Base-by-base conservation (phyloP, 441 rosid species). In the Corymbia citriodora region DNA sequence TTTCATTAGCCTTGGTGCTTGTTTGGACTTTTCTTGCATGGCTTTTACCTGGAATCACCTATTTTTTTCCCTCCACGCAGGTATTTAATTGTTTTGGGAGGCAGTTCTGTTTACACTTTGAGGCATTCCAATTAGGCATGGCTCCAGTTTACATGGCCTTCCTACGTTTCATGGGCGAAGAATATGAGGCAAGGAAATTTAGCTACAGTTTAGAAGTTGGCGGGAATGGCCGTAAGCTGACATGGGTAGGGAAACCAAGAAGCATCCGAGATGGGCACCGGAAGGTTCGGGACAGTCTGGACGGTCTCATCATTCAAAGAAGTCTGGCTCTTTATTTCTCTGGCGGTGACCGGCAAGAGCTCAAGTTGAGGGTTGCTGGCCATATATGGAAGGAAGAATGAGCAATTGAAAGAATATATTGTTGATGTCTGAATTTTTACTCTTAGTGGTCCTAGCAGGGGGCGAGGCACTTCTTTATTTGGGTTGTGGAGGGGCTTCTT, bases 201-300 rank as follows among this genome's bases (percentile, higher is more conserved):
- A 50, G 85, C 57, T 88, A 88, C 59, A 68, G 83, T 68, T n/a
- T 88, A 17, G 89, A 88, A 27, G 89, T 88, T 0, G 89, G 89
- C 2, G 83, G 89, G 59, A 68, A 50, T 68, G 89, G 89, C 33
- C 53, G 89, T 49, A 88, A 68, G 82, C 36, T 68, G 52, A 68
- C 59, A 6, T 88, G 89, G 89, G 57, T 63, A 72, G 89, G 89
- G 57, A 70, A 63, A 49, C 82, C 89, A n/a, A 68, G 89, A 68
- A 88, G 86, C 89, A 70, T 88, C 27, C 53, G 89, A 50, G 89
- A 88, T 4, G 57, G 89, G 57, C 89, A 19, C 92, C 90, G 50
- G 92, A 91, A 91, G 70, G 94, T 89, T 89, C 93, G 79, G 91
- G 93, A 61, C 79, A 79, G 61, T 89, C 82, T 40, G 29, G 88